phyloP scores from a whole-genome alignment of 495 filamentous ascomycete genomes.

The Talaromyces stipitatus region DNA sequence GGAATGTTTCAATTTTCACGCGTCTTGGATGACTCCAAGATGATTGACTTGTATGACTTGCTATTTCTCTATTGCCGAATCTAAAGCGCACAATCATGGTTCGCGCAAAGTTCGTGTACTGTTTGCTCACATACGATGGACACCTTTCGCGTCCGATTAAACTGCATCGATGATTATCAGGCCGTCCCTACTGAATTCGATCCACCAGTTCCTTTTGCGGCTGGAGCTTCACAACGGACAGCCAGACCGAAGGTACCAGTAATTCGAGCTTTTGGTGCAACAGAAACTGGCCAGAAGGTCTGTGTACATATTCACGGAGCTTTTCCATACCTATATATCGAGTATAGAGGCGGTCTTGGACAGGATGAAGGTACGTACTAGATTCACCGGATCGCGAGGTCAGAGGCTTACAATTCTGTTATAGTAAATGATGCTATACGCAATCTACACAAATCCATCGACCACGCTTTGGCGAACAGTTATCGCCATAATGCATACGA shows the following conservation, averaged over 20 bases:
- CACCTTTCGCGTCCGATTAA: constrained; percentile 76
- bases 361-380: constrained; percentile 53
- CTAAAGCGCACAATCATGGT: constrained; percentile 1
- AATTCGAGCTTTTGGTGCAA: constrained; percentile 85
- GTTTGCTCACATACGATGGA: constrained; percentile 38
- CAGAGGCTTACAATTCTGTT: neutral
- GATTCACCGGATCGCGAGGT: neutral
- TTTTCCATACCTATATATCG: constrained; percentile 88
- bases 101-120: neutral
- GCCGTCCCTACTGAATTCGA: constrained; percentile 70
- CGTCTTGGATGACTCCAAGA: neutral
- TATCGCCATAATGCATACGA: constrained; percentile 70
- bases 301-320: constrained; percentile 95
- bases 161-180: constrained; percentile 94
- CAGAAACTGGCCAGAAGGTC: constrained; percentile 91
- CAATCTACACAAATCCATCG: constrained; percentile 69
- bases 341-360: constrained; percentile 68
- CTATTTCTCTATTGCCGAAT: neutral
- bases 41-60: neutral
- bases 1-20: constrained; percentile 4
- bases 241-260: constrained; percentile 69
- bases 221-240: constrained; percentile 37
- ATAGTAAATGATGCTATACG: constrained; percentile 63
- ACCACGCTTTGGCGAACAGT: constrained; percentile 73
- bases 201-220: constrained; percentile 57